Base-by-base conservation (phyloP, 2,329 filamentous ascomycete genomes). In the Pyrenochaeta sp. region DNA sequence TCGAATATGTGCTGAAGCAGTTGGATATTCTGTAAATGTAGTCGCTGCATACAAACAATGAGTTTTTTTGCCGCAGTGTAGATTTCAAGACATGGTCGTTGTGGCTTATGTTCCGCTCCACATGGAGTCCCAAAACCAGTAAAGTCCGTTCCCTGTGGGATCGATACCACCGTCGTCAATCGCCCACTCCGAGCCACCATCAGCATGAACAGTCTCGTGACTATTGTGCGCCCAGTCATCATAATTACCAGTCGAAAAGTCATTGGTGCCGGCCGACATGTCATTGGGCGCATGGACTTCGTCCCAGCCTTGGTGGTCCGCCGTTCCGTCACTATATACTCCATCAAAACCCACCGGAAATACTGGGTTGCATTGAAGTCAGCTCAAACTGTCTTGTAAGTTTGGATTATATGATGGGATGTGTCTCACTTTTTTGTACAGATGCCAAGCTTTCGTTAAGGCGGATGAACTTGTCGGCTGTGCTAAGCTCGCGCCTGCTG, bases 121-220 rank as follows among this genome's bases (percentile, higher is more conserved):
- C 7, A 53, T 47, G 4, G 57, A 49, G 27, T 60, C 54, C 57
- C 57, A 60, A 23, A 60, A 56, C 57, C 57, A 60, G 33, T 60
- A 60, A 3, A 60, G 51, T 5, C 57, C 57, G 14, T 58, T 54
- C 3, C 57, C 51, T 7, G 45, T 52, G 11, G 30, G 21, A 23
- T 60, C 51, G 3, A 54, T 20, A 9, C 45, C 36, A 9, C 42
- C 45, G 7, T 49, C 44, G 11, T 58, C 54, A 6, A 41, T 50
- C 21, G 41, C 41, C 54, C 51, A 27, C 17, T 35, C 23, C 9
- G 30, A 15, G 35, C 44, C 33, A 14, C 18, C 32, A 7, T 40
- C 51, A 18, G 27, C 32, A 23, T 44, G 41, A 39, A 48, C n/a
- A 42, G 17, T 31, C 48, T 20, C 43, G 40, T 7, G 44, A 11